phyloP scores from a whole-genome alignment of 2,329 filamentous ascomycete genomes.

The Raffaelea ambrosiae region DNA sequence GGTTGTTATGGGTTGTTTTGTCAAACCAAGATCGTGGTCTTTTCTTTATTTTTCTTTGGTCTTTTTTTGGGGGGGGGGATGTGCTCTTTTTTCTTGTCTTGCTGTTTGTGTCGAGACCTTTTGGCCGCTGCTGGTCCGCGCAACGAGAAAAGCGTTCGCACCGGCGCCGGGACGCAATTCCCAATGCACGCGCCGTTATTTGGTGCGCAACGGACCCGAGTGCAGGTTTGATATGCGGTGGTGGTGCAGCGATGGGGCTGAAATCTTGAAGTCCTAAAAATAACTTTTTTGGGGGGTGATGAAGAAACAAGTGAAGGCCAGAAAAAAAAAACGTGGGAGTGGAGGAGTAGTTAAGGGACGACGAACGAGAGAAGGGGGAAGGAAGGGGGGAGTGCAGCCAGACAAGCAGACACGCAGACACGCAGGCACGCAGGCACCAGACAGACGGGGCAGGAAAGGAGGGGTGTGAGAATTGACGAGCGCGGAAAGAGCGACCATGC shows the following conservation, averaged over 20 bases:
- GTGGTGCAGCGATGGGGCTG: slow-evolving; percentile 12
- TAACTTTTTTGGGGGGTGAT: slow-evolving; percentile 10
- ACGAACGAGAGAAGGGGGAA: background rate
- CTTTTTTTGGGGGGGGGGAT: no score
- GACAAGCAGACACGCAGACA: background rate
- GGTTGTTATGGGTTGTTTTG: no score
- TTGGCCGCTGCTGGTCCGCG: background rate
- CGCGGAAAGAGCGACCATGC: background rate
- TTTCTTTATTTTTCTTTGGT: no score
- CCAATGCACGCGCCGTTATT: background rate
- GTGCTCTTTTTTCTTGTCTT: no score
- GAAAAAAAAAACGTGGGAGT: slow-evolving; percentile 4
- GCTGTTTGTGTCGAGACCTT: no score
- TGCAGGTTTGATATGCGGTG: background rate
- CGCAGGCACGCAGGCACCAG: no score
- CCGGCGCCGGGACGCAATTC: no score
- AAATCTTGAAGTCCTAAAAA: slow-evolving; percentile 13
- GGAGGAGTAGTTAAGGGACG: background rate
- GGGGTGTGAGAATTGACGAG: background rate
- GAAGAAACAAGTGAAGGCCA: background rate
- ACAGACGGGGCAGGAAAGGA: background rate
- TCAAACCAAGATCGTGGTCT: no score
- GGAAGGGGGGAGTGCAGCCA: background rate
- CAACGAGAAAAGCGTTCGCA: no score
- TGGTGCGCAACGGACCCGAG: background rate